These are phyloP conservation scores for Trametes cingulata DNA, from an alignment of 768 basidiomycete genomes.

Conservation along the genomic window DNA sequence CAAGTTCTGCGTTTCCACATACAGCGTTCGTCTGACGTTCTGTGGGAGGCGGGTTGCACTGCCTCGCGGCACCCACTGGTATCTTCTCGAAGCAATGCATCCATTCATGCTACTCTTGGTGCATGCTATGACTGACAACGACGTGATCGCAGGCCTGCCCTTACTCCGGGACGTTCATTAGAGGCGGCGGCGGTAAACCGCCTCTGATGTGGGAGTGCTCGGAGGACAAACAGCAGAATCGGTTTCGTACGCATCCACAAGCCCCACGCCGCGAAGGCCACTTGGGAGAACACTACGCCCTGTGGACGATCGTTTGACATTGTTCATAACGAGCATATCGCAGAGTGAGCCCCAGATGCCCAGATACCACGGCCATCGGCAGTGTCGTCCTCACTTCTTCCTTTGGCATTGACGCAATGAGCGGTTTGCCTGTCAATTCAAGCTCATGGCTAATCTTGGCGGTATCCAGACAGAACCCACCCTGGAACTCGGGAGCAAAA, in stretches of 20 bases:
- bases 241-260: background rate
- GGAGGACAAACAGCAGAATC: background rate
- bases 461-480: background rate
- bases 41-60: background rate
- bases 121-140: background rate
- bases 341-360: background rate
- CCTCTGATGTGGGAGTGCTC: background rate
- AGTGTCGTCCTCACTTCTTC: background rate
- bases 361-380: no score
- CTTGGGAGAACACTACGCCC: no score
- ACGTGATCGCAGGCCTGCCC: conserved; percentile 6
- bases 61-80: no score
- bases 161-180: background rate
- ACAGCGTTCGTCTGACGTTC: background rate
- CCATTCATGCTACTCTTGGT: background rate
- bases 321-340: no score
- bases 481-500: background rate
- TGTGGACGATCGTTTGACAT: no score
- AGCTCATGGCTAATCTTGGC: background rate
- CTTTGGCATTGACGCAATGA: background rate
- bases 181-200: background rate
- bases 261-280: no score
- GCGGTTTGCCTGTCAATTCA: background rate
- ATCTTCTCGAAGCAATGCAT: background rate
- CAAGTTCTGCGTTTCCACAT: no score